A percentile compares a stretch with the other conserved stretches of the same genome.
These are phyloP conservation scores for Pseudoturritis turrita DNA, from an alignment of 345 rosid species.

Conservation along the genomic window DNA sequence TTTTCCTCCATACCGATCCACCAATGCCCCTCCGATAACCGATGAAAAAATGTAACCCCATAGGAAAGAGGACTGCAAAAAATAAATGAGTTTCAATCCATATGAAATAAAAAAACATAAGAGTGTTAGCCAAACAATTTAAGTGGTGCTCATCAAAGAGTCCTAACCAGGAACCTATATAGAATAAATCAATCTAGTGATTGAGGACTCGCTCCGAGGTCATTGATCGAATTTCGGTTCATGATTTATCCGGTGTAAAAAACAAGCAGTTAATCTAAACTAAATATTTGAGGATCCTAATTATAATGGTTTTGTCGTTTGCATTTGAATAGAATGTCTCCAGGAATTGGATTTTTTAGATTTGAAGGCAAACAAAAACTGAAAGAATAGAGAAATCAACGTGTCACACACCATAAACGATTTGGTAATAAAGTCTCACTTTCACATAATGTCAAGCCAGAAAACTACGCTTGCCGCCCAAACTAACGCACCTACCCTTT, in stretches of 20 bases:
- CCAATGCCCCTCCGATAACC: constrained; percentile 77
- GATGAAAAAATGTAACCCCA: constrained; percentile 98
- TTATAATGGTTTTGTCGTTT: background rate
- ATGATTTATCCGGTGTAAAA: background rate
- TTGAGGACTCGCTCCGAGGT: background rate
- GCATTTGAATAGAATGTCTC: background rate
- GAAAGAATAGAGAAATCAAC: background rate
- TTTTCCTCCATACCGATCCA: constrained; percentile 89
- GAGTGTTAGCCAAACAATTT: background rate
- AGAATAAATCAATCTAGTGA: background rate
- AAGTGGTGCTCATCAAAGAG: background rate
- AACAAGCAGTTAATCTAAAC: background rate
- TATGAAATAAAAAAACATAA: background rate
- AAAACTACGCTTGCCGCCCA: constrained; percentile 10
- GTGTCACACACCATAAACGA: constrained; percentile 4
- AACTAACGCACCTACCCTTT: constrained; percentile 10
- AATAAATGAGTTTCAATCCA: background rate
- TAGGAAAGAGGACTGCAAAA: constrained; percentile 73
- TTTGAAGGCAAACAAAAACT: background rate
- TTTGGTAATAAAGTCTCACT: constrained; percentile 1
- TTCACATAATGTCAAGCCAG: background rate
- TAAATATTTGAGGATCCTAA: background rate
- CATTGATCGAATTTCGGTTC: background rate
- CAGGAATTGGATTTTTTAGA: background rate
- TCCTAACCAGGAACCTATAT: background rate